Conservation (phyloP, 108 stramenopile species). For the Aurantiochytrium sp. region DNA sequence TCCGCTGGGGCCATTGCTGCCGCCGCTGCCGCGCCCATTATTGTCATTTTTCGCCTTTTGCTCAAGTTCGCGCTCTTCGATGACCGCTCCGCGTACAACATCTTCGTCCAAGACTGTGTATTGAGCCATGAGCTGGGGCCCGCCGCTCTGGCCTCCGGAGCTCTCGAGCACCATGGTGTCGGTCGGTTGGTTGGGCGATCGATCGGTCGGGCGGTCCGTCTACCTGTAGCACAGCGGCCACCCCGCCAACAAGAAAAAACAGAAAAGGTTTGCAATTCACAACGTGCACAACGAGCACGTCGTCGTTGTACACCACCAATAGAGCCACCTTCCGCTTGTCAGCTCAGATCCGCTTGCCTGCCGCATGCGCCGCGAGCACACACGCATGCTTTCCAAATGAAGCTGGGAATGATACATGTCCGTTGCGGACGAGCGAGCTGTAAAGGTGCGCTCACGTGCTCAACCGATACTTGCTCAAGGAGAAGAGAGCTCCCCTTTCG, state of each 20-base stretch:
- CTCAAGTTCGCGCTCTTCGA: slow-evolving; percentile 1
- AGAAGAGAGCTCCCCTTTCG: neutral
- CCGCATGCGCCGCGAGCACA: no score
- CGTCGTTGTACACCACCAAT: no score
- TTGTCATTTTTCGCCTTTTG: neutral
- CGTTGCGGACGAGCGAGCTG: neutral
- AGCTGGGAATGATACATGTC: neutral
- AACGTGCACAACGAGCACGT: no score
- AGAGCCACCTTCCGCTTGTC: no score
- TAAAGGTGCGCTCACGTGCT: neutral
- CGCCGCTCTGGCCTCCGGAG: neutral
- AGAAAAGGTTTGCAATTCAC: no score
- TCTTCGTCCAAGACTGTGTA: neutral
- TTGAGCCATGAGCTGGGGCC: neutral
- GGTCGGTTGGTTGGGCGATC: no score
- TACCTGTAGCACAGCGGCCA: no score
- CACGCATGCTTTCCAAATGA: no score
- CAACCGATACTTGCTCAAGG: neutral
- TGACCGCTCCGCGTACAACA: neutral
- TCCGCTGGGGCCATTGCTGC: neutral
- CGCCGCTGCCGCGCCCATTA: neutral
- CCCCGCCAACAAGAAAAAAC: no score
- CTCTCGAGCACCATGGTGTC: neutral
- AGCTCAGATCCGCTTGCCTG: no score
- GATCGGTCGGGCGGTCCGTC: no score